Conservation (phyloP, 2,329 filamentous ascomycete species). For the Phialocephala subalpina region DNA sequence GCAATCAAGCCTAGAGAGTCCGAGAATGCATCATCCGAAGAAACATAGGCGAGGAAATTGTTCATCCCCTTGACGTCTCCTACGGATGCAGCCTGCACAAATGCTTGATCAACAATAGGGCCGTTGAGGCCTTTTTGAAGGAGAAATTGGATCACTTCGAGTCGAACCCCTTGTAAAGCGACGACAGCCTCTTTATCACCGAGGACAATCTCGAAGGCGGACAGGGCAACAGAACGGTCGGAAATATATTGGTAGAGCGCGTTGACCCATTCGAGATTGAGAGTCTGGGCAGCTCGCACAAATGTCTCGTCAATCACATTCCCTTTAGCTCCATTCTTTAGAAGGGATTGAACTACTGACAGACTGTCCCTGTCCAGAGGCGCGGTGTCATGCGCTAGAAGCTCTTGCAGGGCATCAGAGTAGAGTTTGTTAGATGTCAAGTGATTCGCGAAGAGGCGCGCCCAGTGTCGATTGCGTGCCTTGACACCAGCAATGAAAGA, state of each 20-base stretch:
- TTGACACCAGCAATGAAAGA: slow-evolving; percentile 11
- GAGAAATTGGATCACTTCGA: slow-evolving; percentile 13
- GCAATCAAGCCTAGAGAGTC: neutral
- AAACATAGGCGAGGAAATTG: slow-evolving; percentile 4
- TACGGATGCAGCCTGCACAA: slow-evolving; percentile 6
- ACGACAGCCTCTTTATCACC: neutral
- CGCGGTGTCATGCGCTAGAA: neutral
- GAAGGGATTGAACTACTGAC: slow-evolving; percentile 8
- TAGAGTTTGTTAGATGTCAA: slow-evolving; percentile 12
- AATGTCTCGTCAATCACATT: slow-evolving; percentile 5
- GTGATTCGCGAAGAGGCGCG: slow-evolving; percentile 7
- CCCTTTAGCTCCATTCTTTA: slow-evolving; percentile 7
- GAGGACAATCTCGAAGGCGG: slow-evolving; percentile 7
- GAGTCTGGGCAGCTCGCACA: neutral
- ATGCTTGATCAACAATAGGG: slow-evolving; percentile 1
- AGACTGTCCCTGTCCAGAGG: slow-evolving; percentile 8
- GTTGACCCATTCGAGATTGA: slow-evolving; percentile 12
- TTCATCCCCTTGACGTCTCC: slow-evolving; percentile 10
- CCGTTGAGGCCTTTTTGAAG: slow-evolving; percentile 9
- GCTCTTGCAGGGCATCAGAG: slow-evolving; percentile 12
- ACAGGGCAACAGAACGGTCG: slow-evolving; percentile 9
- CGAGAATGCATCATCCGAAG: slow-evolving; percentile 12
- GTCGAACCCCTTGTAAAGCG: neutral
- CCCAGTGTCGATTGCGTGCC: slow-evolving; percentile 4
- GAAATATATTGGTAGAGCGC: slow-evolving; percentile 5